Conservation (phyloP, 1,284 basidiomycete species). For the Sanghuangporus sanghuang region DNA sequence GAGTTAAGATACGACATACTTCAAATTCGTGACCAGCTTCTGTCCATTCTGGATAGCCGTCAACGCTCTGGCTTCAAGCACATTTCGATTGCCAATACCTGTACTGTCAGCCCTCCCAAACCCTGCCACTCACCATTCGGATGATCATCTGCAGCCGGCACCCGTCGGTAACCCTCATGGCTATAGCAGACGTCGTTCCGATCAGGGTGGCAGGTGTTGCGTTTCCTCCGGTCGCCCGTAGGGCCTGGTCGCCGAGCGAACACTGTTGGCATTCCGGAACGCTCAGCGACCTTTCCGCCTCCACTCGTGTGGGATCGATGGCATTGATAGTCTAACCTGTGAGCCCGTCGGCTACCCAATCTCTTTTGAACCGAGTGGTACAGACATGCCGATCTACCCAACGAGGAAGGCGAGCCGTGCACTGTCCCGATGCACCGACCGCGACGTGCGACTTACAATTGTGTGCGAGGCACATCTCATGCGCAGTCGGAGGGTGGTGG, state of each 20-base stretch:
- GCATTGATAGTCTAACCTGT: neutral
- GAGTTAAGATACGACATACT: no score
- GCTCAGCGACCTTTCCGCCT: neutral
- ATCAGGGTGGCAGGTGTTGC: neutral
- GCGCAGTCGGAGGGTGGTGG: neutral
- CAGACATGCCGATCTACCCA: neutral
- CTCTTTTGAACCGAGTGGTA: neutral
- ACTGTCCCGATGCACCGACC: neutral
- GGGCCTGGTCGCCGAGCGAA: neutral
- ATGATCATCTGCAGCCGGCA: no score
- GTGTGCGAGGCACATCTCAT: neutral
- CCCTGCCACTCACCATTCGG: no score
- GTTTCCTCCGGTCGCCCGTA: slow-evolving; percentile 27
- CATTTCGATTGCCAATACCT: no score
- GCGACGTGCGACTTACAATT: neutral
- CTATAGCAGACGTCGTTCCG: no score
- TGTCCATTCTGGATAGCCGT: no score
- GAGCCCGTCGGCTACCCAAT: neutral
- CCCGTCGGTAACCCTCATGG: no score
- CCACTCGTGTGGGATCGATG: neutral
- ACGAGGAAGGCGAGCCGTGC: neutral
- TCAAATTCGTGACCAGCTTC: no score
- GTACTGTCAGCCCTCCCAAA: no score
- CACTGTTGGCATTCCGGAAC: neutral
- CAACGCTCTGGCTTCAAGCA: no score